phyloP scores from a whole-genome alignment of 1,284 basidiomycete species.

The Coriolopsis trogii region DNA sequence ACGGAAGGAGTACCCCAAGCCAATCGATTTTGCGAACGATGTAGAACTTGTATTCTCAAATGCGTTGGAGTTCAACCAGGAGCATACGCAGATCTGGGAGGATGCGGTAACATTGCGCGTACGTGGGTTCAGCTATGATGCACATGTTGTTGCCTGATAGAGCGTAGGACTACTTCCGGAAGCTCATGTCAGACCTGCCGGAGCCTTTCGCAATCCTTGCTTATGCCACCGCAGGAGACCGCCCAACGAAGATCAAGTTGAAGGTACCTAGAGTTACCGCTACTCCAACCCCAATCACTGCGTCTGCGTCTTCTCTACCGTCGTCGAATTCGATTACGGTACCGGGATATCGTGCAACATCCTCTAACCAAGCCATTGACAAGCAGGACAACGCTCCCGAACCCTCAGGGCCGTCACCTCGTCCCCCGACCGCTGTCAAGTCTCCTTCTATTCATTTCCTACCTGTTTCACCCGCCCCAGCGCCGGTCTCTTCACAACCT shows the following conservation, averaged over 20 bases:
- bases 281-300: slow-evolving; percentile 25
- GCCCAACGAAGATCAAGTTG: slow-evolving; percentile 66
- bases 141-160: not conserved
- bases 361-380: slow-evolving; percentile 8
- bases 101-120: slow-evolving; percentile 70
- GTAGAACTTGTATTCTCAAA: slow-evolving; percentile 93
- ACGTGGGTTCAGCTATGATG: slow-evolving; percentile 25
- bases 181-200: slow-evolving; percentile 76
- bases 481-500: not conserved
- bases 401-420: no score
- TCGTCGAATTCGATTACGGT: slow-evolving; percentile 18
- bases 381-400: slow-evolving; percentile 9
- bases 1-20: slow-evolving; percentile 68
- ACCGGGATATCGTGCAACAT: slow-evolving; percentile 12
- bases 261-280: slow-evolving; percentile 50
- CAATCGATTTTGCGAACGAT: slow-evolving; percentile 80
- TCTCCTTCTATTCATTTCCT: slow-evolving; percentile 17
- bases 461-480: slow-evolving; percentile 10
- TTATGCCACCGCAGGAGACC: slow-evolving; percentile 47
- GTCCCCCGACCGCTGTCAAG: slow-evolving; percentile 11
- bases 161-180: slow-evolving; percentile 65
- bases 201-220: slow-evolving; percentile 60
- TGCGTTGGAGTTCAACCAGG: slow-evolving; percentile 81
- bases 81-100: slow-evolving; percentile 76
- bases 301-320: slow-evolving; percentile 23